Conservation (phyloP, 2,329 filamentous ascomycete genomes). For the Colletotrichum scovillei region DNA sequence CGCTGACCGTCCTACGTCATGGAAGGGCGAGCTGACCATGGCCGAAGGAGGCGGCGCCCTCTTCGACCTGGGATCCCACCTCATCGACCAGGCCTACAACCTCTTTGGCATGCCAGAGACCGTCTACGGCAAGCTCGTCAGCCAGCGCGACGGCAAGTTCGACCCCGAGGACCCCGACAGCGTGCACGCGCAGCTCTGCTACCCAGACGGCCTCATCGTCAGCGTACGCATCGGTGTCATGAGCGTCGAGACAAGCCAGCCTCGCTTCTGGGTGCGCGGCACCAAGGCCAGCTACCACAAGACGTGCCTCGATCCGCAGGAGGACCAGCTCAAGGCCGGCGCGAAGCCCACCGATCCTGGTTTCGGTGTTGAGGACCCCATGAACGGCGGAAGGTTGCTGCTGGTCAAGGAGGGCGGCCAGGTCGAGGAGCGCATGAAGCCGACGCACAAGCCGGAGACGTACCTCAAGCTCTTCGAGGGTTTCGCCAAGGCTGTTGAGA, state of each 20-base stretch:
- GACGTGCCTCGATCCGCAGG: constrained; percentile 76
- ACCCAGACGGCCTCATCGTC: constrained; percentile 71
- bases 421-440: constrained; percentile 60
- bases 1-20: constrained; percentile 67
- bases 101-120: constrained; percentile 76
- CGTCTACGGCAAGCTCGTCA: constrained; percentile 76
- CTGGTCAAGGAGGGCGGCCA: constrained; percentile 63
- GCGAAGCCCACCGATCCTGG: constrained; percentile 68
- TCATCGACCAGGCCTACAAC: constrained; percentile 79
- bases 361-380: constrained; percentile 74
- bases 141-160: constrained; percentile 65
- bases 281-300: constrained; percentile 82
- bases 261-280: constrained; percentile 82
- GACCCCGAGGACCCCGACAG: constrained; percentile 66
- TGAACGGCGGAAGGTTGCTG: constrained; percentile 67
- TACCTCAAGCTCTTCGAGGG: constrained; percentile 75
- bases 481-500: constrained; percentile 59
- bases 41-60: constrained; percentile 73
- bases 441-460: constrained; percentile 73
- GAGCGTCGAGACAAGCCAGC: constrained; percentile 75
- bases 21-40: constrained; percentile 74
- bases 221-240: constrained; percentile 77
- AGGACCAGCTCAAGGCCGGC: constrained; percentile 77
- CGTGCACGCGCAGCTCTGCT: constrained; percentile 74
- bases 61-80: constrained; percentile 81